Evolutionary conservation across 768 basidiomycete species (phyloP).

Genomic region (Hemileccinum rubropunctum): DNA sequence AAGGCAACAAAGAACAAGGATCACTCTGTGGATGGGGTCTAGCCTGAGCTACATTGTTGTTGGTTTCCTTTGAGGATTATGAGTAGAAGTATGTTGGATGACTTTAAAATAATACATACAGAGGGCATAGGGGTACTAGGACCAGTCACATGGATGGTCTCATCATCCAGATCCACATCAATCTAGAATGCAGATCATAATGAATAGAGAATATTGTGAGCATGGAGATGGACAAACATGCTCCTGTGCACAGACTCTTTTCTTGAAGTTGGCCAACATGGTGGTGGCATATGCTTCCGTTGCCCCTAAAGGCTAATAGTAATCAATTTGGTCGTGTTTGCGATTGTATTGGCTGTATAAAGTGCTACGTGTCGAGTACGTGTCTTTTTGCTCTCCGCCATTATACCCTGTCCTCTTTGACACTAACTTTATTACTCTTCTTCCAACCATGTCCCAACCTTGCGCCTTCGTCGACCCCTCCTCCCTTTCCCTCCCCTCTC

Average conservation of each 20-base stretch:
- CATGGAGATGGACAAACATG: neutral
- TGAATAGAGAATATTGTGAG: no score
- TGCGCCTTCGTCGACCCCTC: slow-evolving; percentile 37
- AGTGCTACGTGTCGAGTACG: slow-evolving; percentile 31
- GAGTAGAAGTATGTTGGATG: no score
- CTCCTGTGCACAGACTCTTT: neutral
- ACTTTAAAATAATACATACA: no score
- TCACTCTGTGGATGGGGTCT: neutral
- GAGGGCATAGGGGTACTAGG: no score
- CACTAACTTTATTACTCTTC: slow-evolving; percentile 22
- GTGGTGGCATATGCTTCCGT: neutral
- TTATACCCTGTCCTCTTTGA: slow-evolving; percentile 15
- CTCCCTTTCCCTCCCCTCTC: slow-evolving; percentile 38
- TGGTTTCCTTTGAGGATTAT: slow-evolving; percentile 9
- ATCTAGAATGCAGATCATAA: no score
- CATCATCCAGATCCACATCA: no score
- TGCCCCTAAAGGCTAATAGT: neutral
- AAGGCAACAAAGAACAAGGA: slow-evolving; percentile 9
- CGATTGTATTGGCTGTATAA: slow-evolving; percentile 25
- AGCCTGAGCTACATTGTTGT: neutral
- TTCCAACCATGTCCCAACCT: slow-evolving; percentile 22
- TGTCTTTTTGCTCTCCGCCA: slow-evolving; percentile 23
- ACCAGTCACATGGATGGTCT: no score
- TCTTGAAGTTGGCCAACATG: slow-evolving; percentile 17
- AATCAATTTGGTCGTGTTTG: slow-evolving; percentile 22